Conservation (phyloP, 768 basidiomycete genomes). For the Suillus subalutaceus region DNA sequence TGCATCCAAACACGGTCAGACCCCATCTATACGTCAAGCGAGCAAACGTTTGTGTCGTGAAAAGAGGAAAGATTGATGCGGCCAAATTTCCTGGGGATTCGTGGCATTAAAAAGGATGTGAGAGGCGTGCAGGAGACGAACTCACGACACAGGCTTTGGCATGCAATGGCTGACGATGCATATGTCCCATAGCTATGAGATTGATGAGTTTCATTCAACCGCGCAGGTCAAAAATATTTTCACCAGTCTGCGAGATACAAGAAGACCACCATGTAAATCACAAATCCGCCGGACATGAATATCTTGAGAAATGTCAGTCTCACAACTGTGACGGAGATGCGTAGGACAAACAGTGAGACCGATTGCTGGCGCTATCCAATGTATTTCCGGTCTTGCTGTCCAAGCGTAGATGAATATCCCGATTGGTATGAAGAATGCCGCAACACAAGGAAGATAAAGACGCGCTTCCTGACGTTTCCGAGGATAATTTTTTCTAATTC, state of each 20-base stretch:
- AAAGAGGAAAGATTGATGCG: constrained; percentile 56
- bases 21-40: constrained; percentile 57
- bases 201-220: constrained; percentile 1
- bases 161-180: constrained; percentile 64
- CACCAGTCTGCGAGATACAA: constrained; percentile 61
- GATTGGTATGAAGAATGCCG: constrained; percentile 50
- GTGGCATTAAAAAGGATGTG: neutral
- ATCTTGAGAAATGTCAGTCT: constrained; percentile 30
- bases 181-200: constrained; percentile 49
- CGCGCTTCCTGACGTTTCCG: constrained; percentile 52
- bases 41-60: constrained; percentile 58
- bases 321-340: neutral
- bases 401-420: constrained; percentile 73
- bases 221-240: constrained; percentile 15
- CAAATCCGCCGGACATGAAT: constrained; percentile 48
- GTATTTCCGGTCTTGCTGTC: constrained; percentile 54
- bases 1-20: constrained; percentile 49
- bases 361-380: constrained; percentile 49
- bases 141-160: constrained; percentile 56
- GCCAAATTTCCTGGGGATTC: constrained; percentile 42
- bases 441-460: constrained; percentile 54
- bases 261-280: constrained; percentile 56
- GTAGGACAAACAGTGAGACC: constrained; percentile 12
- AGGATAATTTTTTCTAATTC: constrained; percentile 21
- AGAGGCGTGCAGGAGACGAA: neutral